Evolutionary conservation across 306 rosid species (phyloP).

Genomic region (Dalbergia oliveri): DNA sequence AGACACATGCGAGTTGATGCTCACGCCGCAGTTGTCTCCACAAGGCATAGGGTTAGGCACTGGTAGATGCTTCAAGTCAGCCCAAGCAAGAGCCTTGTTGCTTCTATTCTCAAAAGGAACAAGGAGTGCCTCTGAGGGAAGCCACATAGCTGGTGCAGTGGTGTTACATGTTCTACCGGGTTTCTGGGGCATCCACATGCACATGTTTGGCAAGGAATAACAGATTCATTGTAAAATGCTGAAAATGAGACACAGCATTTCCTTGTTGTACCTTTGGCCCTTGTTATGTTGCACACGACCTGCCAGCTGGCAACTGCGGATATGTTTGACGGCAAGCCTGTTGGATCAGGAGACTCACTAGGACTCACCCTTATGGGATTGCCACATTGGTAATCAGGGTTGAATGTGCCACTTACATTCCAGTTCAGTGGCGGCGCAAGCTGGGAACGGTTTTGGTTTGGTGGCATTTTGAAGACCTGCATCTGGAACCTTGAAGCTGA

Average conservation of each 20-base stretch:
- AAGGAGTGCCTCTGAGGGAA: constrained; percentile 79
- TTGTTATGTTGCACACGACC: constrained; percentile 85
- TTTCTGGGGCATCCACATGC: constrained; percentile 83
- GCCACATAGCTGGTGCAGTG: constrained; percentile 74
- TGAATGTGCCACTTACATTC: constrained; percentile 74
- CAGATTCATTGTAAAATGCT: constrained; percentile 83
- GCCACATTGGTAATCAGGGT: constrained; percentile 85
- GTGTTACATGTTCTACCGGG: constrained; percentile 68
- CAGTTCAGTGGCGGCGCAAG: constrained; percentile 82
- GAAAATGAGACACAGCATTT: constrained; percentile 98
- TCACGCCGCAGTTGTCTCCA: constrained; percentile 90
- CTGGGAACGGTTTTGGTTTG: constrained; percentile 71
- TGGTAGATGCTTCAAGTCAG: constrained; percentile 56
- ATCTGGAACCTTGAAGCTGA: constrained; percentile 85
- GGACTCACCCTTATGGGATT: constrained; percentile 78
- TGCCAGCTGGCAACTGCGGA: constrained; percentile 93
- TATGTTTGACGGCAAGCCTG: constrained; percentile 64
- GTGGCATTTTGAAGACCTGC: constrained; percentile 89
- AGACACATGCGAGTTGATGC: constrained; percentile 82
- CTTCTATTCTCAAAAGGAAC: constrained; percentile 84
- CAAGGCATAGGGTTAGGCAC: constrained; percentile 78
- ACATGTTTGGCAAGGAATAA: constrained; percentile 88
- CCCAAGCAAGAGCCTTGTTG: constrained; percentile 71
- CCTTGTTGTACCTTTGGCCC: constrained; percentile 49
- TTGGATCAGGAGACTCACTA: constrained; percentile 63